These are phyloP conservation scores for Jatropha podagrica DNA, from an alignment of 441 rosid species.

Conservation along the genomic window DNA sequence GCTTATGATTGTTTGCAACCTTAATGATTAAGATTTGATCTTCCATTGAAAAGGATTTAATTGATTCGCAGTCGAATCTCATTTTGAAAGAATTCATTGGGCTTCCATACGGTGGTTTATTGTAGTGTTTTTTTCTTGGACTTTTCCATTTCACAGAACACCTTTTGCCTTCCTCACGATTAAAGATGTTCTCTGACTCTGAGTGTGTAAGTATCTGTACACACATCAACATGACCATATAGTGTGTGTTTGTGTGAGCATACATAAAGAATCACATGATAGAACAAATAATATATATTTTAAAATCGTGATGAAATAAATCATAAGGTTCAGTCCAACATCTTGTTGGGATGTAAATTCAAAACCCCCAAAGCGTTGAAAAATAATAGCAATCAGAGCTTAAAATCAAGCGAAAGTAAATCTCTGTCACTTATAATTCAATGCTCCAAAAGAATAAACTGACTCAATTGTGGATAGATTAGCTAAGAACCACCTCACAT, in stretches of 20 bases:
- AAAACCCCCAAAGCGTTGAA: background rate
- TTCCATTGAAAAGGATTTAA: background rate
- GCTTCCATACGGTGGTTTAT: background rate
- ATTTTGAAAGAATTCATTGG: no score
- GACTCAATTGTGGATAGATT: background rate
- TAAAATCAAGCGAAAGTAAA: background rate
- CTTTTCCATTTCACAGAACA: background rate
- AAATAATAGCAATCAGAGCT: background rate
- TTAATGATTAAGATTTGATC: background rate
- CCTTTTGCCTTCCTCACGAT: background rate
- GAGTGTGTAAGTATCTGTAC: background rate
- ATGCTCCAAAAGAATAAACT: background rate
- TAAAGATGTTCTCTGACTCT: background rate
- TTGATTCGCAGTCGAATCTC: background rate
- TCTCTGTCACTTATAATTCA: background rate
- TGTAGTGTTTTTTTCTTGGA: no score
- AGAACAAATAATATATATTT: background rate
- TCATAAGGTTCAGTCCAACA: background rate
- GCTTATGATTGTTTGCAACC: background rate
- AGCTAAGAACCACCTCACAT: background rate
- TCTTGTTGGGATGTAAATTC: background rate
- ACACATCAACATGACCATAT: background rate
- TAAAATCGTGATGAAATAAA: no score
- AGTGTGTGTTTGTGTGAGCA: background rate
- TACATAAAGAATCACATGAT: background rate